phyloP scores from a whole-genome alignment of 441 rosid species.

The Rhodomyrtus psidioides region DNA sequence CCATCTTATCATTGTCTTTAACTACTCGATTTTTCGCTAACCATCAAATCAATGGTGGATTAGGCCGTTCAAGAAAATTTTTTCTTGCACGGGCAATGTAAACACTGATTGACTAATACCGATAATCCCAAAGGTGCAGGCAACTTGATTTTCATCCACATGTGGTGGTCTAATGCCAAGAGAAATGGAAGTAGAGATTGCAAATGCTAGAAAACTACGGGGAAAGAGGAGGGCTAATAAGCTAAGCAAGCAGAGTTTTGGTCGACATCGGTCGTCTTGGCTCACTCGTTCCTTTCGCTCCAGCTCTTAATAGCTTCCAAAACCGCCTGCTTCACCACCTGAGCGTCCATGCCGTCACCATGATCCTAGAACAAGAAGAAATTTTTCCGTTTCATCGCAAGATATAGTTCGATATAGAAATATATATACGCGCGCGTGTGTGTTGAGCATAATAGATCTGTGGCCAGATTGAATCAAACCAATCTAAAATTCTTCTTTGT shows the following conservation, averaged over 20 bases:
- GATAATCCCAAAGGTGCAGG: neutral
- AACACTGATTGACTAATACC: neutral
- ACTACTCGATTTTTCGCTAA: neutral
- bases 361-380: constrained; percentile 11
- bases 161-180: neutral
- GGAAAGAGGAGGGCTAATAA: neutral
- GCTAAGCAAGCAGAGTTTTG: neutral
- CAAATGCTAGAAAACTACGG: neutral
- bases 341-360: constrained; percentile 30
- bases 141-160: neutral
- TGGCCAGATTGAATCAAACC: neutral
- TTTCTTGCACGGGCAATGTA: neutral
- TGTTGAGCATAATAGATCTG: neutral
- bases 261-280: neutral
- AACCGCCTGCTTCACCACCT: constrained; percentile 31
- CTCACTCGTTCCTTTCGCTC: constrained; percentile 9
- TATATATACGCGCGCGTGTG: too few species aligned
- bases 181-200: neutral
- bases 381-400: neutral
- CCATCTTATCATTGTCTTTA: neutral
- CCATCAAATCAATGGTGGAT: neutral
- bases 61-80: neutral
- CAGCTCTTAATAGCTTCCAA: constrained; percentile 30
- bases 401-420: neutral
- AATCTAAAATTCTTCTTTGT: neutral